These are phyloP conservation scores for Schizophyllum commune DNA, from an alignment of 1,284 basidiomycete genomes.

Conservation along the genomic window DNA sequence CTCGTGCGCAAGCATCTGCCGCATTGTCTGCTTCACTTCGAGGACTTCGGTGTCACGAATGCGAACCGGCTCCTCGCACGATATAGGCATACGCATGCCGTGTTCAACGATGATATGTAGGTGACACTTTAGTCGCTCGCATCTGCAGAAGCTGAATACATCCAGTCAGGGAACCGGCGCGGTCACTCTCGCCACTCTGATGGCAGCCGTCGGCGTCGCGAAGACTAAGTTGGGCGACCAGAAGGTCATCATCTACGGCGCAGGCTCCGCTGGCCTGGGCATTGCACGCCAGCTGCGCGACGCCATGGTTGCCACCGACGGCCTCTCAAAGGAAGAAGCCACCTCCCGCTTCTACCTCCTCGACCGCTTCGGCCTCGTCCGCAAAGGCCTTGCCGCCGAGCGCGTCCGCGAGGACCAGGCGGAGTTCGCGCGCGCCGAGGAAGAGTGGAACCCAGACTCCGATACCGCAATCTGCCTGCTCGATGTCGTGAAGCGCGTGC, in stretches of 20 bases:
- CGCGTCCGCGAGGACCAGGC: conserved; percentile 44
- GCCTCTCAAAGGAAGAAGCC: conserved; percentile 49
- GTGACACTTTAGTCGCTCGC: conserved; percentile 13
- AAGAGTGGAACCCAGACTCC: conserved; percentile 40
- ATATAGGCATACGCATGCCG: conserved; percentile 59
- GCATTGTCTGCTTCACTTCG: conserved; percentile 59
- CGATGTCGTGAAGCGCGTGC: conserved; percentile 61
- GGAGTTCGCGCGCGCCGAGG: conserved; percentile 51
- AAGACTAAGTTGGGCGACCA: conserved; percentile 64
- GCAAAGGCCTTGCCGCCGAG: conserved; percentile 36
- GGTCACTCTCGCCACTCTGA: conserved; percentile 72
- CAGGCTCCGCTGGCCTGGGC: conserved; percentile 78
- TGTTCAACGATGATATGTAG: conserved; percentile 79
- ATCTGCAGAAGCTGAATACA: background rate
- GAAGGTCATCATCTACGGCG: conserved; percentile 72
- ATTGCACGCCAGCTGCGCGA: conserved; percentile 69
- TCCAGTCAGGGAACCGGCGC: conserved; percentile 80
- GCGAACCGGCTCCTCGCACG: conserved; percentile 64
- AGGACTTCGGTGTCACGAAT: conserved; percentile 73
- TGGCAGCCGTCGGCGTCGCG: conserved; percentile 72
- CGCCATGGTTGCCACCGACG: conserved; percentile 61
- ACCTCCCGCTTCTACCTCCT: conserved; percentile 62
- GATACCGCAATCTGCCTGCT: conserved; percentile 43
- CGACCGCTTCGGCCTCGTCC: conserved; percentile 52
- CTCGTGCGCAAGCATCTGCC: conserved; percentile 40